Conservation (phyloP, 164 flowering plant species). For the Liquidambar formosana region DNA sequence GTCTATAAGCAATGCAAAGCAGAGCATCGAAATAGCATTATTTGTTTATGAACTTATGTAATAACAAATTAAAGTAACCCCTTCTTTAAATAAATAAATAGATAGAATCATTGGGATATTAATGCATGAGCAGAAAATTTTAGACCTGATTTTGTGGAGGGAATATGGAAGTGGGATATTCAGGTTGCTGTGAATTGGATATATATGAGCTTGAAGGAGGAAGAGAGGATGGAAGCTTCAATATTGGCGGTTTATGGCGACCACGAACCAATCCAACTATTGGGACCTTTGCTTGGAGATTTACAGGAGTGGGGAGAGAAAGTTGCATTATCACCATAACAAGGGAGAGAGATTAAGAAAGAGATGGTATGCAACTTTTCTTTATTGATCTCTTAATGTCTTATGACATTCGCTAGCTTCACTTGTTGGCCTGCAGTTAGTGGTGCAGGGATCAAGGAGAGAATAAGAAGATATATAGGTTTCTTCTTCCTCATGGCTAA, state of each 20-base stretch:
- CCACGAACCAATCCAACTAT: constrained; percentile 1
- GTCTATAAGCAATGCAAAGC: too few relatives aligned
- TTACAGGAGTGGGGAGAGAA: constrained; percentile 16
- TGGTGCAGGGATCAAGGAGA: constrained; percentile 12
- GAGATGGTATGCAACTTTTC: not conserved
- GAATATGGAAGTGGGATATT: constrained; percentile 18
- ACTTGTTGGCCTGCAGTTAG: not conserved
- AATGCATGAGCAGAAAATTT: too few relatives aligned
- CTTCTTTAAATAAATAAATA: not conserved
- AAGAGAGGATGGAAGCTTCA: constrained; percentile 10
- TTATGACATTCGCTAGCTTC: not conserved
- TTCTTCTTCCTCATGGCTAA: constrained; percentile 43
- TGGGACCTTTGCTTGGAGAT: constrained; percentile 16
- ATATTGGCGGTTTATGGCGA: constrained; percentile 4
- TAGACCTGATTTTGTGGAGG: constrained; percentile 48
- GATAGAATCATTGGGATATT: not conserved
- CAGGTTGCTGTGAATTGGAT: constrained; percentile 31
- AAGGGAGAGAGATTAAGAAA: not conserved
- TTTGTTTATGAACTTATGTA: too few relatives aligned
- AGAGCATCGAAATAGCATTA: too few relatives aligned
- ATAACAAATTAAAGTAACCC: too few relatives aligned
- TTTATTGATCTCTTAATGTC: not conserved
- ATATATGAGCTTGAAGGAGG: constrained; percentile 22
- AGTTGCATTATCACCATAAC: constrained; percentile 25
- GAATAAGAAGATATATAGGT: constrained; percentile 31